Percentiles rank a stretch among this genome's conserved stretches.
Conservation (phyloP, 345 rosid genomes). For the Rubroshorea leprosula region DNA sequence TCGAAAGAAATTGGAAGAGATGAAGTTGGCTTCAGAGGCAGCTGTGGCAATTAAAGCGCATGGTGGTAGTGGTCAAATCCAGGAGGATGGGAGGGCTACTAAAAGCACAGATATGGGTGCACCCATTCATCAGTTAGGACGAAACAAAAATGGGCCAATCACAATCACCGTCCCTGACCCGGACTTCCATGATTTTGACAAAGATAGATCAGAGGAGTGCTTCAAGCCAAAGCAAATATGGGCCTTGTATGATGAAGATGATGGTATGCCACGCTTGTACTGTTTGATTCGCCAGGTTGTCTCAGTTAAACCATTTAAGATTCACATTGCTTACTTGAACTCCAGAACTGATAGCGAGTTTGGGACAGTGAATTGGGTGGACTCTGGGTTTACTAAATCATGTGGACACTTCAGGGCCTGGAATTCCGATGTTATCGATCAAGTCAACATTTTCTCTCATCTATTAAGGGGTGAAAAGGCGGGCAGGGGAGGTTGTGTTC, state of each 20-base stretch:
- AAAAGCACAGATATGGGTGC: conserved; percentile 18
- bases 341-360: conserved; percentile 91
- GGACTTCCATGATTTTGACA: conserved; percentile 94
- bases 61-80: neutral
- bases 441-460: conserved; percentile 93
- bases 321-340: conserved; percentile 78
- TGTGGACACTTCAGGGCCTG: conserved; percentile 94
- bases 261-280: conserved; percentile 96
- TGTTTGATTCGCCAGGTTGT: conserved; percentile 77
- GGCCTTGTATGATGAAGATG: conserved; percentile 96
- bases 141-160: conserved; percentile 39
- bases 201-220: conserved; percentile 84
- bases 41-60: conserved; percentile 28
- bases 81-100: conserved; percentile 21
- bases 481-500: conserved; percentile 94
- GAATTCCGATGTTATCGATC: conserved; percentile 73
- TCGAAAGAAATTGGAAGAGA: conserved; percentile 51
- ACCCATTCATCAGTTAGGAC: conserved; percentile 29
- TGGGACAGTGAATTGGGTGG: conserved; percentile 80
- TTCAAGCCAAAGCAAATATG: conserved; percentile 91
- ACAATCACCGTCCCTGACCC: conserved; percentile 83
- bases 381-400: conserved; percentile 78
- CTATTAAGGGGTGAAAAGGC: conserved; percentile 76
- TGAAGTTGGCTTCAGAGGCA: conserved; percentile 48
- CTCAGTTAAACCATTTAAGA: conserved; percentile 78